A percentile compares a stretch with the other conserved stretches of the same genome.
phyloP scores from a whole-genome alignment of 2,329 filamentous ascomycete species.

The Fusarium chuoi region DNA sequence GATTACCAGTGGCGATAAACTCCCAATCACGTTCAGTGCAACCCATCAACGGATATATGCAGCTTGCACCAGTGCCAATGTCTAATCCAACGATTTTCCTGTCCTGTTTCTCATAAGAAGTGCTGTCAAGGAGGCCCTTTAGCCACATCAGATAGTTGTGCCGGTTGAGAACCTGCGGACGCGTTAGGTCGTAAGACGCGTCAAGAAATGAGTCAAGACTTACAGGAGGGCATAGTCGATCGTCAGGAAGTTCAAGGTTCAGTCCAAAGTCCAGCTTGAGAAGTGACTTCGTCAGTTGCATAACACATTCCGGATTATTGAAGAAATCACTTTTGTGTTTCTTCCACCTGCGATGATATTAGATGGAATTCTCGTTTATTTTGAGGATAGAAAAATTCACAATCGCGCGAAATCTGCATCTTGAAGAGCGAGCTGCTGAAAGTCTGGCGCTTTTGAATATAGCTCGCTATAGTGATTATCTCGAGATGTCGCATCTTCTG shows the following conservation, averaged over 20 bases:
- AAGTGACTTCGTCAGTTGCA: conserved; percentile 84
- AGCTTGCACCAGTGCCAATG: conserved; percentile 89
- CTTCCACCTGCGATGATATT: conserved; percentile 32
- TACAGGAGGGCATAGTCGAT: conserved; percentile 89
- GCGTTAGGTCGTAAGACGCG: conserved; percentile 9
- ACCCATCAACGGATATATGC: conserved; percentile 89
- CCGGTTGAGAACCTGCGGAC: conserved; percentile 66
- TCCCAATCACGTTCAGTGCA: conserved; percentile 78
- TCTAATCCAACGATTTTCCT: conserved; percentile 77
- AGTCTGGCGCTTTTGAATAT: conserved; percentile 56
- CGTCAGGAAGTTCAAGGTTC: conserved; percentile 73
- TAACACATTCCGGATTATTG: conserved; percentile 77
- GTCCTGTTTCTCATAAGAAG: conserved; percentile 59
- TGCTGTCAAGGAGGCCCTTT: conserved; percentile 81
- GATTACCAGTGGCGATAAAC: conserved; percentile 71
- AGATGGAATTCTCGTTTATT: not conserved
- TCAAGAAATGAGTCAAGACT: conserved; percentile 27
- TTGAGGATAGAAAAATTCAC: conserved; percentile 42
- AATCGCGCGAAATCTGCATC: conserved; percentile 56
- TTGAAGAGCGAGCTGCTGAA: conserved; percentile 53
- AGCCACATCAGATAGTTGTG: conserved; percentile 94
- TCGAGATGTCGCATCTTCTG: conserved; percentile 14
- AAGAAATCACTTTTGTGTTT: conserved; percentile 65
- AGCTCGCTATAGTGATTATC: conserved; percentile 52
- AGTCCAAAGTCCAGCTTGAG: conserved; percentile 81